Evolutionary conservation across 176 grass and related monocot species (phyloP).

Genomic region (Elymus sibiricus): DNA sequence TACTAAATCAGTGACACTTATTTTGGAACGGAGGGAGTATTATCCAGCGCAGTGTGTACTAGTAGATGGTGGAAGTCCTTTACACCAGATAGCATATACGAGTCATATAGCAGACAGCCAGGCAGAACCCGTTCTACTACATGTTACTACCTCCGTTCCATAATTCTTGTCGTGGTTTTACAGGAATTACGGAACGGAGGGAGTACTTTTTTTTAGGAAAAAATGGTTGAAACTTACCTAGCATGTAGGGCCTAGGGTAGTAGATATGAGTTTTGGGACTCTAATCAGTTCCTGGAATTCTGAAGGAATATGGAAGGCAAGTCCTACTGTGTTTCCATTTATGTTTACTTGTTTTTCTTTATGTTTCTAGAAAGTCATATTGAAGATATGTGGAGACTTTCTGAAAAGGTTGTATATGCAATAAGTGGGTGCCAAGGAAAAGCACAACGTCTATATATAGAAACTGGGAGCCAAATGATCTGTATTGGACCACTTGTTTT

Average conservation of each 20-base stretch:
- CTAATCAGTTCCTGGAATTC: not conserved
- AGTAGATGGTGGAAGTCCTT: not conserved
- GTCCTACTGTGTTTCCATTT: not conserved
- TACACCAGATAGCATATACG: not conserved
- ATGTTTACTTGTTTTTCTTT: not conserved
- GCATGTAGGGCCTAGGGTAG: not conserved
- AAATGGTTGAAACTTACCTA: not conserved
- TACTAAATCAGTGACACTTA: too few relatives aligned
- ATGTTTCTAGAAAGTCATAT: constrained; percentile 1
- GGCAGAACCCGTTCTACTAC: not conserved
- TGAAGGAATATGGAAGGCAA: not conserved
- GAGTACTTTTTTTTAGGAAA: not conserved
- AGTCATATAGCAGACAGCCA: not conserved
- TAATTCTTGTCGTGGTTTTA: too few relatives aligned
- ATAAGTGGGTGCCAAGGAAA: not conserved
- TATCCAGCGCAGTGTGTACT: not conserved
- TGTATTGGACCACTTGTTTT: not conserved
- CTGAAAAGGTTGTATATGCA: not conserved
- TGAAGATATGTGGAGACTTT: not conserved
- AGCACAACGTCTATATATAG: not conserved
- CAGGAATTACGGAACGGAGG: too few relatives aligned
- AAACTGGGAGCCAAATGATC: not conserved
- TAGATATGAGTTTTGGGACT: not conserved
- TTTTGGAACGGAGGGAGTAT: too few relatives aligned
- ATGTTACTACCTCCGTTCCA: not conserved